phyloP scores from a whole-genome alignment of 2,329 filamentous ascomycete genomes.

The Fusarium illudens region DNA sequence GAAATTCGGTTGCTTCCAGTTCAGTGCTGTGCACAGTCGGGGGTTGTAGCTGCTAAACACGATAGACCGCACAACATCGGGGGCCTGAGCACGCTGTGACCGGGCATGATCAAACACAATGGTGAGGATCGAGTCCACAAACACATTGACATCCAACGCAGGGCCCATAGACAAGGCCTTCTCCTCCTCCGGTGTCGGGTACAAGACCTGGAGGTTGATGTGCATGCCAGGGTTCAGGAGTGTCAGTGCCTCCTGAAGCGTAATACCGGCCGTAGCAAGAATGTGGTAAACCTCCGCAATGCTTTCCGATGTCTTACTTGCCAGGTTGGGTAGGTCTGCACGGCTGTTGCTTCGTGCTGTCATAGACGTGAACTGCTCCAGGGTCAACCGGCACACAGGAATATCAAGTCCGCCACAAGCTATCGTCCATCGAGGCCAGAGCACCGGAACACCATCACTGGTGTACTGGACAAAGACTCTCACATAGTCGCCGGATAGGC shows the following conservation, averaged over 20 bases:
- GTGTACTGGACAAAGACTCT: conserved; percentile 92
- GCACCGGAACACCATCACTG: conserved; percentile 82
- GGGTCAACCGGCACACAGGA: conserved; percentile 80
- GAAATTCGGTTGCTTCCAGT: conserved; percentile 99
- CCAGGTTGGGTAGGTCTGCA: conserved; percentile 54
- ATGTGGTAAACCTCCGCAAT: conserved; percentile 75
- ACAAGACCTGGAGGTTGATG: conserved; percentile 90
- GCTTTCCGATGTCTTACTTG: conserved; percentile 57
- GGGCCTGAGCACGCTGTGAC: conserved; percentile 65
- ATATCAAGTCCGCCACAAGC: conserved; percentile 79
- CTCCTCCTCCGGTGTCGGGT: conserved; percentile 81
- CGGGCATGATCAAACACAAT: conserved; percentile 94
- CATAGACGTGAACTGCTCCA: conserved; percentile 72
- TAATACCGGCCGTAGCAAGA: conserved; percentile 79
- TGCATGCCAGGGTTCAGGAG: conserved; percentile 82
- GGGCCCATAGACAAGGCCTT: conserved; percentile 73
- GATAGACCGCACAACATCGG: conserved; percentile 82
- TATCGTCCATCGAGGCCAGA: conserved; percentile 88
- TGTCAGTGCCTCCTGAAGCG: conserved; percentile 78
- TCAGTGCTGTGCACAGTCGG: conserved; percentile 89
- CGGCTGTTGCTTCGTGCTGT: conserved; percentile 55
- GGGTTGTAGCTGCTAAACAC: conserved; percentile 95
- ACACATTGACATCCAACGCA: conserved; percentile 83
- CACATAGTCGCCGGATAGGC: conserved; percentile 93
- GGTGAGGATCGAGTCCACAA: conserved; percentile 82